These are phyloP conservation scores for Kwoniella sp. DNA, from an alignment of 768 basidiomycete species.

Conservation along the genomic window DNA sequence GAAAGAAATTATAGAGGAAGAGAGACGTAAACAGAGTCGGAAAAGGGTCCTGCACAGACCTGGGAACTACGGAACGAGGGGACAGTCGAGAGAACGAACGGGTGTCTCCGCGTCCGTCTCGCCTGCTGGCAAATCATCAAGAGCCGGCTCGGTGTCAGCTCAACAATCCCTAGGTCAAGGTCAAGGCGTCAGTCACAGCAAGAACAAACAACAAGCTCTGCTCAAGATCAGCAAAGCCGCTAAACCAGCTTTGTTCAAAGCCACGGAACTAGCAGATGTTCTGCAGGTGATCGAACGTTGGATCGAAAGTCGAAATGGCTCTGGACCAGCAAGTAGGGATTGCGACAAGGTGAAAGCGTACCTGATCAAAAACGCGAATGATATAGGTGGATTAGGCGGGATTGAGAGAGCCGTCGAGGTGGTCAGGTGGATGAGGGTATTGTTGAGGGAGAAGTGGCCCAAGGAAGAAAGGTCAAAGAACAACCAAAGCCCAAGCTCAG, in stretches of 20 bases:
- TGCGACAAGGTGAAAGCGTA: conserved; percentile 74
- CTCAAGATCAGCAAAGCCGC: conserved; percentile 18
- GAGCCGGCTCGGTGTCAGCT: conserved; percentile 57
- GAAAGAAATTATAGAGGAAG: conserved; percentile 69
- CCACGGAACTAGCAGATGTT: conserved; percentile 69
- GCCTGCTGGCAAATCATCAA: conserved; percentile 37
- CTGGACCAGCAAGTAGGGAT: conserved; percentile 73
- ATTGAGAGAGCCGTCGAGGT: conserved; percentile 71
- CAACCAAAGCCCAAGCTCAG: conserved; percentile 26
- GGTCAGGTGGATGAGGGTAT: conserved; percentile 78
- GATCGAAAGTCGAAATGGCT: conserved; percentile 67
- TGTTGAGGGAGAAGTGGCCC: conserved; percentile 65
- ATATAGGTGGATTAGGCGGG: conserved; percentile 65
- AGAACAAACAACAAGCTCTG: neutral
- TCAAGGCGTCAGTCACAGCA: conserved; percentile 2
- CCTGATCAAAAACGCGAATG: conserved; percentile 69
- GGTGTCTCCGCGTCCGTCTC: conserved; percentile 38
- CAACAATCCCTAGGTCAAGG: neutral
- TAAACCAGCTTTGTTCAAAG: conserved; percentile 38
- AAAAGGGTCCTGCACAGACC: conserved; percentile 31
- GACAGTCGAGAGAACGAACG: conserved; percentile 17
- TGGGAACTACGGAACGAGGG: conserved; percentile 30
- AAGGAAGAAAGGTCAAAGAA: conserved; percentile 65
- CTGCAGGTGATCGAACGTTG: conserved; percentile 72
- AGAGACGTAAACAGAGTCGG: conserved; percentile 35